These are phyloP conservation scores for Thielaviopsis euricoi DNA, from an alignment of 2,329 filamentous ascomycete genomes.

Conservation along the genomic window DNA sequence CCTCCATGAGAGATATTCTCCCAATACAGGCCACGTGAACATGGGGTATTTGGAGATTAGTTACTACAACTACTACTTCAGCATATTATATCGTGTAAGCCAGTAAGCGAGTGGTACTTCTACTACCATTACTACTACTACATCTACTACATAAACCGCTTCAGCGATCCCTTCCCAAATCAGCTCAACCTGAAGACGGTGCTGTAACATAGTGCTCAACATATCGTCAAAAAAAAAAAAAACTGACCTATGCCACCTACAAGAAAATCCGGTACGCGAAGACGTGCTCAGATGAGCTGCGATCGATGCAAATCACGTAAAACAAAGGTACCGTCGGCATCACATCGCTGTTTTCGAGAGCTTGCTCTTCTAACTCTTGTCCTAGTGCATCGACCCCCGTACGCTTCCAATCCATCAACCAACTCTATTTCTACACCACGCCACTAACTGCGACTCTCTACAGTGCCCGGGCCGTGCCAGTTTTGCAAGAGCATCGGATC, in stretches of 20 bases:
- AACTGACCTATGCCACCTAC: not conserved
- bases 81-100: not conserved
- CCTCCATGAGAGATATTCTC: not conserved
- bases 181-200: too few relatives aligned
- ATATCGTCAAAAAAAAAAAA: too few relatives aligned
- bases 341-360: too few relatives aligned
- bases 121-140: too few relatives aligned
- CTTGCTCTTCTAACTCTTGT: not conserved
- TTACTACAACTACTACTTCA: too few relatives aligned
- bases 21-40: not conserved
- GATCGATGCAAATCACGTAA: conserved; percentile 18
- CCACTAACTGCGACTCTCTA: not conserved
- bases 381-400: conserved; percentile 12
- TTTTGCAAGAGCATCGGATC: conserved; percentile 17
- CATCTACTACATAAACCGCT: not conserved
- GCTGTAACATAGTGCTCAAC: too few relatives aligned
- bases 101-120: not conserved
- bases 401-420: not conserved
- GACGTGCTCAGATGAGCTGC: conserved; percentile 18
- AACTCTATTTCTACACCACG: too few relatives aligned
- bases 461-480: conserved; percentile 17
- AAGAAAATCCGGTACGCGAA: conserved; percentile 9
- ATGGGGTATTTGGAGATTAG: not conserved
- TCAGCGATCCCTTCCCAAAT: not conserved
- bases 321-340: conserved; percentile 14